These are phyloP conservation scores for Pythium coloratum DNA, from an alignment of 352 stramenopile species.

Conservation along the genomic window DNA sequence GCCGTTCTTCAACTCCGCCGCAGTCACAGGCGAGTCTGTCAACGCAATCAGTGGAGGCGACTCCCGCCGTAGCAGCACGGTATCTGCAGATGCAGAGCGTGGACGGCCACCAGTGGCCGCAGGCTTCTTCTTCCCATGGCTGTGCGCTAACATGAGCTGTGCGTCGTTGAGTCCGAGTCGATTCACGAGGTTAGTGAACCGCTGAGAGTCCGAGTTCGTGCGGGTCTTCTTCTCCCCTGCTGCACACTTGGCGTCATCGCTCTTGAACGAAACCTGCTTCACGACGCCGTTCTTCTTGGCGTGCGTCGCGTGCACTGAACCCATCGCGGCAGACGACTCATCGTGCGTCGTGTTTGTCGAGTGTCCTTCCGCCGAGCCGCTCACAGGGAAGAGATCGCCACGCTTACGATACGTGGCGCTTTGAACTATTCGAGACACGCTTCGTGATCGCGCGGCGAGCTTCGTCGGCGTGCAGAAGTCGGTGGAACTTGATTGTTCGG, in stretches of 20 bases:
- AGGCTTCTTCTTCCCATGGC: constrained; percentile 15
- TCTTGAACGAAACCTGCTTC: constrained; percentile 32
- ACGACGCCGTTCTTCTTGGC: constrained; percentile 8
- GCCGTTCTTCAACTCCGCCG: constrained; percentile 6
- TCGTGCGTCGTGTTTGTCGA: neutral
- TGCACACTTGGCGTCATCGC: neutral
- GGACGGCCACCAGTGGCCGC: constrained; percentile 17
- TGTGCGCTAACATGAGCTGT: constrained; percentile 27
- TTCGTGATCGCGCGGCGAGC: constrained; percentile 35
- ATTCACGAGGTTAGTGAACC: constrained; percentile 30
- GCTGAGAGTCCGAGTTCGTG: constrained; percentile 23
- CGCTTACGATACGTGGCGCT: constrained; percentile 34
- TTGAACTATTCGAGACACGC: constrained; percentile 37
- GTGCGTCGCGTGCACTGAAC: neutral
- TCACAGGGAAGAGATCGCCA: constrained; percentile 22
- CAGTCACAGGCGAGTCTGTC: constrained; percentile 12
- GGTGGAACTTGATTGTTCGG: constrained; percentile 5
- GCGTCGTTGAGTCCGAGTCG: constrained; percentile 32
- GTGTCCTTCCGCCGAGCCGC: neutral
- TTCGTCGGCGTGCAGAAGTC: constrained; percentile 29
- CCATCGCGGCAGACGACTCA: neutral
- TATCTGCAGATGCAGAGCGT: constrained; percentile 34
- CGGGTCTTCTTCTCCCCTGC: constrained; percentile 21
- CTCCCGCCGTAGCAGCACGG: constrained; percentile 28
- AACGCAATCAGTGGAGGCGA: constrained; percentile 30